Evolutionary conservation across 192 early-diverging fungal species (phyloP).

Genomic region (Podochytrium sp.): DNA sequence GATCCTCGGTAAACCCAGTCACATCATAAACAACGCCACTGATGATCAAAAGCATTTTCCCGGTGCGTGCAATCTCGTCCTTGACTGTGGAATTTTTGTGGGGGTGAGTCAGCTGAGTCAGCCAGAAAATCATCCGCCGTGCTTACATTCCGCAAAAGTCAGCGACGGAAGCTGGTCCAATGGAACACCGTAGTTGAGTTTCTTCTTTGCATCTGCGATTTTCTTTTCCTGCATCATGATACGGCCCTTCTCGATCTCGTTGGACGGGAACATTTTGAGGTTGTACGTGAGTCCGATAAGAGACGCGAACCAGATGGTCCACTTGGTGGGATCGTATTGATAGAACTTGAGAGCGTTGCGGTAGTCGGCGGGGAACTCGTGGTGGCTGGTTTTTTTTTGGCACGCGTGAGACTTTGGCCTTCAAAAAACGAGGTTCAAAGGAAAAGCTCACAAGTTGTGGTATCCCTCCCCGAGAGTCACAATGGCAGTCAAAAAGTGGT

Average conservation of each 20-base stretch:
- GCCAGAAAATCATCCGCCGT: too few relatives aligned
- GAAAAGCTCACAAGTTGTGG: conserved; percentile 69
- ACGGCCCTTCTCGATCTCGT: conserved; percentile 57
- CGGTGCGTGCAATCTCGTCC: conserved; percentile 68
- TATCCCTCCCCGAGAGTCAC: conserved; percentile 58
- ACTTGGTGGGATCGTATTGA: conserved; percentile 63
- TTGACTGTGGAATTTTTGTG: conserved; percentile 33
- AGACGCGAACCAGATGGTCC: conserved; percentile 57
- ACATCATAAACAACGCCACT: conserved; percentile 79
- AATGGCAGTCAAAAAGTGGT: conserved; percentile 53
- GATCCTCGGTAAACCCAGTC: conserved; percentile 78
- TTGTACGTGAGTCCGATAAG: conserved; percentile 52
- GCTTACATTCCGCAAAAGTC: conserved; percentile 44
- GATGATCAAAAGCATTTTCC: conserved; percentile 79
- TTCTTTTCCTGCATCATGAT: conserved; percentile 83
- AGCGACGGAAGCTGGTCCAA: conserved; percentile 64
- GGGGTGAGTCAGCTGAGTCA: not conserved
- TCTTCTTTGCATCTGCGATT: conserved; percentile 56
- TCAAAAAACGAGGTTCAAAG: conserved; percentile 72
- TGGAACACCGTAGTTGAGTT: conserved; percentile 57
- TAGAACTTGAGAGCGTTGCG: conserved; percentile 52
- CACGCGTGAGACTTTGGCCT: conserved; percentile 52
- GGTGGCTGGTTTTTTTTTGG: conserved; percentile 73
- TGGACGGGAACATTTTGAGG: conserved; percentile 50
- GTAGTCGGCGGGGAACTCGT: conserved; percentile 62